Base-by-base conservation (phyloP, 352 stramenopile genomes). In the Plasmopara viticola region DNA sequence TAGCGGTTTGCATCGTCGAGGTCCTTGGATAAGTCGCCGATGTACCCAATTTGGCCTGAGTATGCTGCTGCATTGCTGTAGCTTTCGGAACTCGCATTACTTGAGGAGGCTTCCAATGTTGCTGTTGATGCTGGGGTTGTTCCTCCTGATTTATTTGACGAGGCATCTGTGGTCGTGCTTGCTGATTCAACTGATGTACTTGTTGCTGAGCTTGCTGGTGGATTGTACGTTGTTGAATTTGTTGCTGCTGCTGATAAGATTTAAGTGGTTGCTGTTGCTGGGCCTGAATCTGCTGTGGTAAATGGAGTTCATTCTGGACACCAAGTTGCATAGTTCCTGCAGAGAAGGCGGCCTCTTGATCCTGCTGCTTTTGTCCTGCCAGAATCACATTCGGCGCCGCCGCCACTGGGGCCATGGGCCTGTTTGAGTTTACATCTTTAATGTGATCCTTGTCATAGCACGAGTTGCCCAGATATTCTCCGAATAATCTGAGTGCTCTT, bases 391-490 rank as follows among this genome's bases (percentile, higher is more conserved):
- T 59, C 0, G 59, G 66, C 10, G 61, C 53, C 3, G 56, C 56
- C 17, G 48, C 56, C 34, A 63, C 25, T 9, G 55, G 62, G 13
- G 40, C 49, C 56, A 67, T 63, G 31, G 50, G 46, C 40, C 51
- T 59, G 45, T 85, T 89, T 10, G 83, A 77, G 29, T 78, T 70
- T 0, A 91, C 81, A 29, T 87, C 81, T 35, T 83, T 83, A 42
- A 91, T 91, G 25, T 91, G 80, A 44, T 94, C 80, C n/a, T 73
- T 72, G 41, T 94, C 84, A 44, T 94, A 94, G 65, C 81, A 92
- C 15, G 84, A 94, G 43, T 94, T 94, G 10, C 84, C 84, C 7
- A 94, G 46, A 45, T 89, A 91, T 56, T 94, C 84, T 31, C 84
- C 84, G 68, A 94, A 94, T 3, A 94, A 56, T 6, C 84, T 71